phyloP scores from a whole-genome alignment of 305 asterid genomes.

The Fraxinus xanthoxyloides region DNA sequence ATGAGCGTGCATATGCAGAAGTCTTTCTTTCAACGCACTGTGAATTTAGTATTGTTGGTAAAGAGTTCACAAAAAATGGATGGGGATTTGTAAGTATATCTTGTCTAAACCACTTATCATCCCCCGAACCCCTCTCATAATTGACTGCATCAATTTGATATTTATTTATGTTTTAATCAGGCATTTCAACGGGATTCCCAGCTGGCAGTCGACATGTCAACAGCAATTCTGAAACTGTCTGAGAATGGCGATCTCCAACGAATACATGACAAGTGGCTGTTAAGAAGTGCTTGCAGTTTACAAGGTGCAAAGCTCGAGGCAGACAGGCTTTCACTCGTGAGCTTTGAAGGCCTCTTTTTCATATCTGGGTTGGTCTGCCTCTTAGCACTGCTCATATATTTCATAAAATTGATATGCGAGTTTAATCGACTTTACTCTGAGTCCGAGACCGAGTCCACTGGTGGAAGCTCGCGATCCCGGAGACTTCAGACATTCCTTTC shows the following conservation, averaged over 20 bases:
- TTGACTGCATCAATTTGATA: neutral
- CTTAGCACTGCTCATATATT: constrained; percentile 44
- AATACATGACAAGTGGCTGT: constrained; percentile 70
- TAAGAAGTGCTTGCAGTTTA: constrained; percentile 50
- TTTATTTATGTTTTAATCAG: constrained; percentile 23
- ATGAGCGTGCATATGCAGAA: constrained; percentile 58
- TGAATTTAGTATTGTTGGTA: constrained; percentile 48
- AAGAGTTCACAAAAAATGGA: constrained; percentile 56
- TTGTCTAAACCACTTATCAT: neutral
- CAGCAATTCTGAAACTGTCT: constrained; percentile 59
- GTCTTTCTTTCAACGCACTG: constrained; percentile 57
- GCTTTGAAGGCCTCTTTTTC: constrained; percentile 60
- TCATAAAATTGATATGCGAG: constrained; percentile 30
- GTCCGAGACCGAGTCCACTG: constrained; percentile 23
- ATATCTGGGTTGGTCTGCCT: constrained; percentile 54
- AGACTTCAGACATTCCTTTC: constrained; percentile 46
- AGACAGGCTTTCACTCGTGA: constrained; percentile 48
- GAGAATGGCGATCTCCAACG: constrained; percentile 66
- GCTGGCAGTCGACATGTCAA: constrained; percentile 63
- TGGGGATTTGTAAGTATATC: constrained; percentile 70
- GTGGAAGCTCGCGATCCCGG: constrained; percentile 25
- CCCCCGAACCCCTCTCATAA: neutral
- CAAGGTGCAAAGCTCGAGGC: constrained; percentile 40
- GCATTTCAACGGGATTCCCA: constrained; percentile 72
- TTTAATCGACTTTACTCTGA: constrained; percentile 29